Conservation (phyloP, 2,329 filamentous ascomycete genomes). For the Neonectria ditissima region DNA sequence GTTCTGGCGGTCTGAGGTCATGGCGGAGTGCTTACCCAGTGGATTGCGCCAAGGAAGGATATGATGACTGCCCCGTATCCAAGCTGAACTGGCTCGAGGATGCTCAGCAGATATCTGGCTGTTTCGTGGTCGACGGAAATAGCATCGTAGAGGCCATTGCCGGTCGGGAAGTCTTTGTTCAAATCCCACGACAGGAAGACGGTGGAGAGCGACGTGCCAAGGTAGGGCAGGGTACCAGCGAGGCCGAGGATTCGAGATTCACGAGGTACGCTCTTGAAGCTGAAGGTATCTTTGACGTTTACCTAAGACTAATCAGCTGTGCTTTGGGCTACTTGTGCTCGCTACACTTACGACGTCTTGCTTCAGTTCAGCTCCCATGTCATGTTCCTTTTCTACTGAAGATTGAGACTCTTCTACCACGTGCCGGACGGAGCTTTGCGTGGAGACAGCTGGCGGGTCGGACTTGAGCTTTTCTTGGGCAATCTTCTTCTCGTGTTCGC, state of each 20-base stretch:
- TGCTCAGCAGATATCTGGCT: slow-evolving; percentile 76
- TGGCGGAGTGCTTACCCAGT: slow-evolving; percentile 70
- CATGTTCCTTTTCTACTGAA: slow-evolving; percentile 31
- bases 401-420: slow-evolving; percentile 54
- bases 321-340: background rate
- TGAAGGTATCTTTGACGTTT: slow-evolving; percentile 77
- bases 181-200: slow-evolving; percentile 86
- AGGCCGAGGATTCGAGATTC: slow-evolving; percentile 77
- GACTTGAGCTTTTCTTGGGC: slow-evolving; percentile 67
- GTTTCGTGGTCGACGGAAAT: slow-evolving; percentile 76
- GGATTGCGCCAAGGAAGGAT: slow-evolving; percentile 92
- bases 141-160: slow-evolving; percentile 62
- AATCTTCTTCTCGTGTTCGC: slow-evolving; percentile 66
- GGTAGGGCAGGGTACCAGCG: slow-evolving; percentile 85
- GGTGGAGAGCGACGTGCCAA: slow-evolving; percentile 85
- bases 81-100: slow-evolving; percentile 88
- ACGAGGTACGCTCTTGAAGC: slow-evolving; percentile 71
- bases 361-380: slow-evolving; percentile 52
- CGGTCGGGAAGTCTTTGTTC: slow-evolving; percentile 73
- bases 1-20: background rate
- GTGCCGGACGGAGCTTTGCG: slow-evolving; percentile 66
- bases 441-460: slow-evolving; percentile 70
- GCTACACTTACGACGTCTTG: slow-evolving; percentile 67
- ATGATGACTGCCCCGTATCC: slow-evolving; percentile 94
- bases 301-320: slow-evolving; percentile 55